A percentile compares a stretch with the other conserved stretches of the same genome.
Conservation (phyloP, 495 filamentous ascomycete genomes). For the Penicilliopsis zonata region DNA sequence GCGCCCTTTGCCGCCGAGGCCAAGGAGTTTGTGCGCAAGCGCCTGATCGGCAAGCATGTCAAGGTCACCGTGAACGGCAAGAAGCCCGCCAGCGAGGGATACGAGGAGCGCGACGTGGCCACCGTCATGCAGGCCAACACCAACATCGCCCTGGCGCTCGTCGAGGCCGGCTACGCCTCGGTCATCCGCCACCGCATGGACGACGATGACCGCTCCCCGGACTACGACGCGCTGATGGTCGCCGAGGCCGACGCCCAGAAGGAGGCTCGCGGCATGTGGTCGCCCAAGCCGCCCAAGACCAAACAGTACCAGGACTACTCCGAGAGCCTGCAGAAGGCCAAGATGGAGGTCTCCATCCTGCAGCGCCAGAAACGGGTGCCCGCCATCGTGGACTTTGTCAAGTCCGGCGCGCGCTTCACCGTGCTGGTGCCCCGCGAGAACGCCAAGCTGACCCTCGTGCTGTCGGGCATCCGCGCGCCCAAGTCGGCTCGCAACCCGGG, state of each 20-base stretch:
- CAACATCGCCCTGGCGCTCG: conserved; percentile 73
- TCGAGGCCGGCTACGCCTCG: conserved; percentile 84
- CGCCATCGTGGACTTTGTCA: conserved; percentile 92
- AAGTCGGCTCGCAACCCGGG: conserved; percentile 66
- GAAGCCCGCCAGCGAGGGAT: conserved; percentile 79
- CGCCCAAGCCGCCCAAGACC: conserved; percentile 64
- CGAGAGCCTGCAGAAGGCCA: conserved; percentile 87
- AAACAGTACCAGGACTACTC: conserved; percentile 82
- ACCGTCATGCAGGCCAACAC: conserved; percentile 74
- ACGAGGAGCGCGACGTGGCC: conserved; percentile 87
- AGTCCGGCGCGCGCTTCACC: conserved; percentile 88
- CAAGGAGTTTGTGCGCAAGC: conserved; percentile 91
- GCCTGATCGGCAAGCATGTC: conserved; percentile 90
- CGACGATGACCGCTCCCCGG: conserved; percentile 80
- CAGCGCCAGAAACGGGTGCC: conserved; percentile 87
- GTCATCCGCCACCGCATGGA: conserved; percentile 90
- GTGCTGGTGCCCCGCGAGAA: conserved; percentile 86
- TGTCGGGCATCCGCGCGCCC: conserved; percentile 89
- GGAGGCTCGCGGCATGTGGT: conserved; percentile 90
- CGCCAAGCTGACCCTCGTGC: conserved; percentile 87
- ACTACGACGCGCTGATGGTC: conserved; percentile 84
- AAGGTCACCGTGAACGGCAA: conserved; percentile 79
- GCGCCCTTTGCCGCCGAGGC: conserved; percentile 82
- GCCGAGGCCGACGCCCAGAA: conserved; percentile 79
- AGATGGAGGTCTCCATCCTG: conserved; percentile 76